Conservation (phyloP, 2,329 filamentous ascomycete genomes). For the Venturiaceae sp. region DNA sequence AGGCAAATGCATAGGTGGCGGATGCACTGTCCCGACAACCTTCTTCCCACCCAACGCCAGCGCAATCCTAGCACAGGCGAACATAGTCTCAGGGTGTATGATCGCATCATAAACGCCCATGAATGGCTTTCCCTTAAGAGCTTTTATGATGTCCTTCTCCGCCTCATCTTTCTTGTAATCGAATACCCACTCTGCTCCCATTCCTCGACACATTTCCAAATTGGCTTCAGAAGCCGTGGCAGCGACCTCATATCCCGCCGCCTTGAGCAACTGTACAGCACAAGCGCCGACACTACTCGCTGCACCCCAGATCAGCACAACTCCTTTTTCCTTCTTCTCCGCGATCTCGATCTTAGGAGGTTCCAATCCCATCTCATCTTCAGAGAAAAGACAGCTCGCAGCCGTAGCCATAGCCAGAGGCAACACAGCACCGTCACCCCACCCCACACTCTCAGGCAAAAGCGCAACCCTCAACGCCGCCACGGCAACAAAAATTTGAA, state of each 20-base stretch:
- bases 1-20: too few relatives aligned
- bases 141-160: neutral
- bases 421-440: too few relatives aligned
- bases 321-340: too few relatives aligned
- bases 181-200: neutral
- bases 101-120: neutral
- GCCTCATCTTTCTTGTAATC: conserved; percentile 7
- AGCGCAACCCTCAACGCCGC: neutral
- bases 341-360: too few relatives aligned
- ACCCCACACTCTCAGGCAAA: neutral
- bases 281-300: conserved; percentile 14
- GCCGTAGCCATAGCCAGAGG: neutral
- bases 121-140: neutral
- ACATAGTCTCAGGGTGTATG: neutral
- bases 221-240: conserved; percentile 23
- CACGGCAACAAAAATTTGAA: neutral
- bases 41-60: too few relatives aligned
- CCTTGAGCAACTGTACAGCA: conserved; percentile 17
- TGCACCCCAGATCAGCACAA: too few relatives aligned
- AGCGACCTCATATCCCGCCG: conserved; percentile 22
- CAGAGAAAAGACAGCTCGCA: neutral
- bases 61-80: too few relatives aligned
- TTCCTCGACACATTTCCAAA: conserved; percentile 15
- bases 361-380: neutral
- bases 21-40: too few relatives aligned